Evolutionary conservation across 1,284 basidiomycete species (phyloP).

Genomic region (Trichosporon coremiiforme): DNA sequence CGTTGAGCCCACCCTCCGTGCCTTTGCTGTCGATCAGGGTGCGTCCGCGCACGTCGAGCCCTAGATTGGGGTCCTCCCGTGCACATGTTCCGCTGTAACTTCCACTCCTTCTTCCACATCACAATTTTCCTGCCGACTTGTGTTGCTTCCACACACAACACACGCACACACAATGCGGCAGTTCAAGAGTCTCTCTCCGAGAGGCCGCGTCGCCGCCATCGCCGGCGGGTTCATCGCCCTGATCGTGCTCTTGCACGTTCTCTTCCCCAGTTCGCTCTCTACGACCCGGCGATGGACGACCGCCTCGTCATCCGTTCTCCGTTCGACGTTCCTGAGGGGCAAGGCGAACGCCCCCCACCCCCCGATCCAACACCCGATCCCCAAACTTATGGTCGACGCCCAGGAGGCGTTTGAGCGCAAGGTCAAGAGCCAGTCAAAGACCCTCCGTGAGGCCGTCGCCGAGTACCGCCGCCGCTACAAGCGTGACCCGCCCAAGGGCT

Average conservation of each 20-base stretch:
- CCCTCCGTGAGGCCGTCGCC: constrained; percentile 69
- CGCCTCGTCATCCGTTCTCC: constrained; percentile 53
- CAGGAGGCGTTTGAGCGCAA: constrained; percentile 68
- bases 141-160: neutral
- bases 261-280: constrained; percentile 41
- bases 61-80: constrained; percentile 11
- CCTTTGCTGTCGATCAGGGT: neutral
- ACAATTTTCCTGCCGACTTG: neutral
- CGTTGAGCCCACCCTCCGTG: neutral
- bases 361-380: constrained; percentile 71
- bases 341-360: constrained; percentile 48
- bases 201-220: constrained; percentile 36
- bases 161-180: constrained; percentile 4
- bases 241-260: constrained; percentile 44
- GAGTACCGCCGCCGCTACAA: constrained; percentile 78
- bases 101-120: neutral
- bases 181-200: constrained; percentile 31
- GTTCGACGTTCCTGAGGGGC: constrained; percentile 51
- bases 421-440: constrained; percentile 71
- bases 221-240: constrained; percentile 38
- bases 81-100: constrained; percentile 9
- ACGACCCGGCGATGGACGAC: constrained; percentile 52
- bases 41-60: constrained; percentile 4
- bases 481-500: constrained; percentile 79
- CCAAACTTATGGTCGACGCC: constrained; percentile 76